Percentiles rank a stretch among this genome's conserved stretches.
Conservation (phyloP, 305 asterid genomes). For the Petunia hybrid region DNA sequence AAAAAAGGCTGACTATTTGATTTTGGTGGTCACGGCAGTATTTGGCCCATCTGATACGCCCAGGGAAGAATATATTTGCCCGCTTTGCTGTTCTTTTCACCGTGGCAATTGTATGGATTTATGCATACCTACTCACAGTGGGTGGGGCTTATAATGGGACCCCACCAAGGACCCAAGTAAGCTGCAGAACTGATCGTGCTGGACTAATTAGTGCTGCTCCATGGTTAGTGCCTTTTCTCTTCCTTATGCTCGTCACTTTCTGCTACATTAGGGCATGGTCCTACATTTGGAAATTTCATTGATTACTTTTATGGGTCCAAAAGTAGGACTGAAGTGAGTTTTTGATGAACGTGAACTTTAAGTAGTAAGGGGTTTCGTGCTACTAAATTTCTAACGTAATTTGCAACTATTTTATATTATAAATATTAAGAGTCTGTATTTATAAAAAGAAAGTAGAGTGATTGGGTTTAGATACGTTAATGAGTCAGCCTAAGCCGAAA, state of each 20-base stretch:
- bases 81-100: slow-evolving; percentile 89
- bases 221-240: slow-evolving; percentile 53
- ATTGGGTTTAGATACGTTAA: background rate
- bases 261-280: background rate
- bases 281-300: background rate
- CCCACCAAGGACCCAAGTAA: slow-evolving; percentile 75
- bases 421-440: background rate
- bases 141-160: slow-evolving; percentile 83
- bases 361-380: background rate
- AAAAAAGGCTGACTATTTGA: background rate
- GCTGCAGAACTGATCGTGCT: slow-evolving; percentile 92
- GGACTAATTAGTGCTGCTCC: slow-evolving; percentile 88
- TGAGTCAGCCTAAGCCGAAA: background rate
- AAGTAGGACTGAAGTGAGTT: background rate
- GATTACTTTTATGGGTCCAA: slow-evolving; percentile 11
- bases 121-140: slow-evolving; percentile 84
- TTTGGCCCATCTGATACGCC: slow-evolving; percentile 68
- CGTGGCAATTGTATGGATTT: slow-evolving; percentile 86
- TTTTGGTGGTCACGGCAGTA: slow-evolving; percentile 52
- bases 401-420: background rate
- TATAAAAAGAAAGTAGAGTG: background rate
- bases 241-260: background rate
- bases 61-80: slow-evolving; percentile 74
- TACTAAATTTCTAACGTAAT: background rate
- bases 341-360: slow-evolving; percentile 8